Evolutionary conservation across 495 filamentous ascomycete species (phyloP), one percentile per base, ranked within the genome.

Genomic region (Xylaria palmicola): DNA sequence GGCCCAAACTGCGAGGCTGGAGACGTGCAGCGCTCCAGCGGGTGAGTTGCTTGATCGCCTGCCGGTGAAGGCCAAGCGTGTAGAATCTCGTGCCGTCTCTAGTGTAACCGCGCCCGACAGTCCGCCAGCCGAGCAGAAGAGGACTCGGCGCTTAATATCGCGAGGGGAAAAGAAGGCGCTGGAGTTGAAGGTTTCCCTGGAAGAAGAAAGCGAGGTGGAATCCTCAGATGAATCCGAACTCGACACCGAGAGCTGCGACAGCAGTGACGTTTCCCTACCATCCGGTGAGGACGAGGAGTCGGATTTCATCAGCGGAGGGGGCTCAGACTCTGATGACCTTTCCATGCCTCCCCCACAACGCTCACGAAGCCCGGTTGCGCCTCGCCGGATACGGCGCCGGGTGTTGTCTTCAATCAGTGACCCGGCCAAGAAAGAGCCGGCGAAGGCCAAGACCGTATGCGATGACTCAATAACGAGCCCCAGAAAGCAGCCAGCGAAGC

Each of bases 251-350:
- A 34, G 13, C 7, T 30, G 12, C 32, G 34, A 49, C 40, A 20
- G 36, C 1, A 8, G 61, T 3, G 48, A 65, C 3, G 49, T 45
- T 2, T 0, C 17, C 22, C 10, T 62, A 7, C 52, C n/a, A n/a
- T n/a, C 34, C 6, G 49, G 51, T 15, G 52, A 65, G n/a, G 64
- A 63, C 4, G 63, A 65, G 26, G 45, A 41, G 4, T 67, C 62
- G 0, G 69, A 72, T 44, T 69, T 72, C 22, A 37, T 63, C 8
- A 55, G 61, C 30, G 62, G 62, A 26, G 32, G 43, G 2, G 59
- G 61, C 19, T 67, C 67, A 15, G 66, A 49, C 39, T 67, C 64
- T n/a, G 67, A 67, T n/a, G 41, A 41, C 12, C 55, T 56, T 29
- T 53, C 34, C 9, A 64, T 63, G 36, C 53, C 51, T 9, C 64